Percentiles rank a stretch among this genome's conserved stretches.
Conservation (phyloP, 2,329 filamentous ascomycete genomes). For the Aspergillus awamori region DNA sequence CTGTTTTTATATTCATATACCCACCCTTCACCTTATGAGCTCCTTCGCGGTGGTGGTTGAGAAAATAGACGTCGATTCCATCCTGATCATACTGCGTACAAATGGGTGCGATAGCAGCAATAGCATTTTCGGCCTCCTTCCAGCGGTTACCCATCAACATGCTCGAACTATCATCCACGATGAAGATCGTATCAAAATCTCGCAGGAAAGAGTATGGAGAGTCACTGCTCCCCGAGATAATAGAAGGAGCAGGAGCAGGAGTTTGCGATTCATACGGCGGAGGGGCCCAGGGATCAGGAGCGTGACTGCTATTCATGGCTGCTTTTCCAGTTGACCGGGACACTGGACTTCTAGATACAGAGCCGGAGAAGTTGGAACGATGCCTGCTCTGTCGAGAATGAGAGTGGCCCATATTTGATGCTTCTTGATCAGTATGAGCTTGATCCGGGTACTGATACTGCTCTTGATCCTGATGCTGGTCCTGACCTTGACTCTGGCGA, state of each 20-base stretch:
- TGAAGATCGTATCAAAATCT: constrained; percentile 82
- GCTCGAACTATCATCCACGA: constrained; percentile 89
- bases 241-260: constrained; percentile 26
- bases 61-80: constrained; percentile 88
- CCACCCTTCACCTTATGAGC: constrained; percentile 50
- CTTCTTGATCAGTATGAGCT: neutral
- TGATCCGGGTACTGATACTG: neutral
- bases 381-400: neutral
- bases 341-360: neutral
- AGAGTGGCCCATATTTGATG: neutral
- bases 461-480: neutral
- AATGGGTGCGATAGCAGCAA: constrained; percentile 76
- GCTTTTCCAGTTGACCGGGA: neutral
- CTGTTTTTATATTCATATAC: constrained; percentile 66
- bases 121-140: constrained; percentile 71
- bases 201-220: constrained; percentile 75
- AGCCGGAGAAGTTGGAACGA: neutral
- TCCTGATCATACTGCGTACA: constrained; percentile 78
- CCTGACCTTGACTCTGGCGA: neutral
- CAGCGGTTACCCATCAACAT: constrained; percentile 84
- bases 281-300: neutral
- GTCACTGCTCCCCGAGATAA: constrained; percentile 49
- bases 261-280: constrained; percentile 5
- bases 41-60: constrained; percentile 66
- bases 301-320: neutral